Percentiles rank a stretch among this genome's conserved stretches.
phyloP scores from a whole-genome alignment of 768 basidiomycete genomes.

The Leccinum disarticulatum region DNA sequence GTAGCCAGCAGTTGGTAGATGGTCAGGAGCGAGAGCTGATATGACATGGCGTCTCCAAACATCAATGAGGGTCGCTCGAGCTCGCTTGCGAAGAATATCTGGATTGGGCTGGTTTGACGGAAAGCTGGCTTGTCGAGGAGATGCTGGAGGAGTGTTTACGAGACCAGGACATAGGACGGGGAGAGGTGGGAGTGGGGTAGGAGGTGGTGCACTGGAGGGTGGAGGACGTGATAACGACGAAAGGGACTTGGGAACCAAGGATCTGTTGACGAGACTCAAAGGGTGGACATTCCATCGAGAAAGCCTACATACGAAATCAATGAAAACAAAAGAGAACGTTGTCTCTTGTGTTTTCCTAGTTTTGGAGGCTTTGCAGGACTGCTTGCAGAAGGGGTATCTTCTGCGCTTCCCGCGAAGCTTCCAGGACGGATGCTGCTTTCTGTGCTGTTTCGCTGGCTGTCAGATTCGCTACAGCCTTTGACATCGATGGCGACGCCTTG shows the following conservation, averaged over 20 bases:
- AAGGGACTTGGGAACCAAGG: slow-evolving; percentile 33
- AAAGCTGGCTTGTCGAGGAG: slow-evolving; percentile 13
- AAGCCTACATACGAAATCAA: slow-evolving; percentile 51
- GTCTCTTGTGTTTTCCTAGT: slow-evolving; percentile 59
- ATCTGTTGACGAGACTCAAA: slow-evolving; percentile 20
- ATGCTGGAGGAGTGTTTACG: slow-evolving; percentile 32
- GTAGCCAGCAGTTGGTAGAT: slow-evolving; percentile 35
- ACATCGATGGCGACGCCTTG: slow-evolving; percentile 54
- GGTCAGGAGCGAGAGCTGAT: slow-evolving; percentile 43
- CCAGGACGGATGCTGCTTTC: slow-evolving; percentile 28
- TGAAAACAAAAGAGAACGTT: slow-evolving; percentile 68
- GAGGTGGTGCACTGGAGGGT: slow-evolving; percentile 27
- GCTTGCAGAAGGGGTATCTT: slow-evolving; percentile 13
- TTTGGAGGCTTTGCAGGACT: slow-evolving; percentile 33
- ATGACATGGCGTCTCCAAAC: slow-evolving; percentile 62
- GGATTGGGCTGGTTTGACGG: slow-evolving; percentile 23
- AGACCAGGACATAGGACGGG: slow-evolving; percentile 26
- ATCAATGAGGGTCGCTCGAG: slow-evolving; percentile 68
- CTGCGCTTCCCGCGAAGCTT: slow-evolving; percentile 18
- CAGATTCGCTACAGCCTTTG: slow-evolving; percentile 42
- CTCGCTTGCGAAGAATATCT: slow-evolving; percentile 54
- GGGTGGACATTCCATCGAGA: neutral
- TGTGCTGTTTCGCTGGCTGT: slow-evolving; percentile 31
- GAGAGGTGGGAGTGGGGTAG: slow-evolving; percentile 31
- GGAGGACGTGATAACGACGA: slow-evolving; percentile 23